Conservation (phyloP, 768 basidiomycete genomes). For the Termitomyces sp. region DNA sequence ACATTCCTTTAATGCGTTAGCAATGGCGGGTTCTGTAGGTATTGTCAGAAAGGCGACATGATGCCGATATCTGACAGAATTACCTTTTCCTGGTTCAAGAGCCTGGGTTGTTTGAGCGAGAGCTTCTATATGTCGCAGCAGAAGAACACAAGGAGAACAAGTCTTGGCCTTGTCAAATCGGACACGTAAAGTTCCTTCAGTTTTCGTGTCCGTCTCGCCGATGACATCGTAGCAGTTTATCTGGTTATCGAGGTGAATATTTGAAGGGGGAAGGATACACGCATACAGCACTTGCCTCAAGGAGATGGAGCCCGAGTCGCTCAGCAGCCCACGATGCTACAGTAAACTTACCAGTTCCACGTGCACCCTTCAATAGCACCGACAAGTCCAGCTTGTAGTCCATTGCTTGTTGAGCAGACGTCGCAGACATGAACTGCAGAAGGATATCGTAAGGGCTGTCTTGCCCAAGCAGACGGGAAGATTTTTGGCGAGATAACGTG, state of each 20-base stretch:
- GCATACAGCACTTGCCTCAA: slow-evolving; percentile 53
- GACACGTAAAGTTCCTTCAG: slow-evolving; percentile 68
- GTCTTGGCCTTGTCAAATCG: slow-evolving; percentile 73
- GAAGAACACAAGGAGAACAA: slow-evolving; percentile 83
- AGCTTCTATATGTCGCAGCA: slow-evolving; percentile 81
- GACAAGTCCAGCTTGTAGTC: slow-evolving; percentile 67
- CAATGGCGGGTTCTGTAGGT: slow-evolving; percentile 54
- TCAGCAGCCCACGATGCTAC: slow-evolving; percentile 54
- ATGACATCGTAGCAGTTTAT: slow-evolving; percentile 84
- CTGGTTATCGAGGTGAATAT: slow-evolving; percentile 36
- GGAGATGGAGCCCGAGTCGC: slow-evolving; percentile 69
- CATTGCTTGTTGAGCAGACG: slow-evolving; percentile 53
- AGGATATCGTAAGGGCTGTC: slow-evolving; percentile 47
- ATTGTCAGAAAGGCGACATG: slow-evolving; percentile 1
- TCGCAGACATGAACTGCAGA: slow-evolving; percentile 56
- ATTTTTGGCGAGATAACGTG: slow-evolving; percentile 19
- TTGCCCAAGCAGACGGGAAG: slow-evolving; percentile 28
- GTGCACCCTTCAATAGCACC: slow-evolving; percentile 73
- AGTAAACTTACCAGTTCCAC: slow-evolving; percentile 82
- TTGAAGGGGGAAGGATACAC: neutral
- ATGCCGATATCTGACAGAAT: neutral
- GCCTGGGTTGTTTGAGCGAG: slow-evolving; percentile 67
- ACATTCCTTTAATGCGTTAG: slow-evolving; percentile 60
- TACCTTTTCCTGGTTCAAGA: slow-evolving; percentile 65
- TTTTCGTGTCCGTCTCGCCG: slow-evolving; percentile 74